phyloP scores from a whole-genome alignment of 139 green algal species.

The Micromonas commoda region DNA sequence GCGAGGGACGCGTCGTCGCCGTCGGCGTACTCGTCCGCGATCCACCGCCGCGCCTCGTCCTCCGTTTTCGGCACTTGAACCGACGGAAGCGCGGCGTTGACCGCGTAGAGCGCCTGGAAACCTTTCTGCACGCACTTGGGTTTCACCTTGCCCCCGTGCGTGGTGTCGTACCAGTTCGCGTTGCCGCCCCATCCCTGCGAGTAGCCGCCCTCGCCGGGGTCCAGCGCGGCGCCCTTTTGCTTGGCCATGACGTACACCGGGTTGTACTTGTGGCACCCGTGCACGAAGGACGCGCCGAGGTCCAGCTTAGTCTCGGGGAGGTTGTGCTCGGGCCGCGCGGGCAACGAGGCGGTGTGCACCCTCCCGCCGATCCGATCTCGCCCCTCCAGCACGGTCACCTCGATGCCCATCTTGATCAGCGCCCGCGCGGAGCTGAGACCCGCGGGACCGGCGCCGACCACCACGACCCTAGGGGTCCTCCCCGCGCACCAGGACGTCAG shows the following conservation, averaged over 20 bases:
- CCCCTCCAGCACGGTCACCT: slow-evolving; percentile 76
- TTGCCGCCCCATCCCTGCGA: slow-evolving; percentile 7
- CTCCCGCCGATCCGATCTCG: slow-evolving; percentile 69
- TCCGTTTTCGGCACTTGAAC: too few species aligned
- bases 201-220: slow-evolving; percentile 5
- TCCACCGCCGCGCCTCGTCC: too few species aligned
- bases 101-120: too few species aligned
- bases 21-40: too few species aligned
- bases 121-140: background rate
- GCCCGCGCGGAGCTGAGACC: slow-evolving; percentile 65
- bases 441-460: slow-evolving; percentile 68
- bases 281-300: slow-evolving; percentile 56
- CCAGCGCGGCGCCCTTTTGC: background rate
- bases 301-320: slow-evolving; percentile 47
- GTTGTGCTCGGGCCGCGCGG: background rate
- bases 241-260: slow-evolving; percentile 16
- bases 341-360: slow-evolving; percentile 50
- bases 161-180: slow-evolving; percentile 14
- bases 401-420: slow-evolving; percentile 49
- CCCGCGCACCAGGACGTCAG: background rate
- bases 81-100: too few species aligned
- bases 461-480: background rate
- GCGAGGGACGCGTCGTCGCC: too few species aligned
- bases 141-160: background rate
- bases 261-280: slow-evolving; percentile 20